Evolutionary conservation across 2,329 filamentous ascomycete genomes (phyloP), one percentile per base, ranked within the genome.

Genomic region (Balansia obtecta): DNA sequence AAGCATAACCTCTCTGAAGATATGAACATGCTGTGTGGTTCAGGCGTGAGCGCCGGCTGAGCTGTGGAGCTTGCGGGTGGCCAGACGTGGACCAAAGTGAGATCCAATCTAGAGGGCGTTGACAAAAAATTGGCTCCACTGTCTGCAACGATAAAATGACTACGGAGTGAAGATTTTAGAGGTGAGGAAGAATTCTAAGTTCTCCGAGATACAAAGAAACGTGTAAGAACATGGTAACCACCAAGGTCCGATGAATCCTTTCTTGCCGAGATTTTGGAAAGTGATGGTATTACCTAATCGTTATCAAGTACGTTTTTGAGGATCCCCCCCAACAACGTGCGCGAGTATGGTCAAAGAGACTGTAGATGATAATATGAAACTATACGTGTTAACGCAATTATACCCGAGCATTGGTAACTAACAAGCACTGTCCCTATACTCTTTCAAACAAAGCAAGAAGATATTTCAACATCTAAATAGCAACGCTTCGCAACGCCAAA

Each of bases 1-100:
- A 61, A 38, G 57, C 62, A 33, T 65, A 60, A 51, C 51, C 20
- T 18, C 12, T 15, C 15, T 18, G 7, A 27, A 27, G 12, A 20
- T 7, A n/a, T n/a, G n/a, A n/a, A n/a, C 39, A n/a, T 1, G 12
- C 20, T 30, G 1, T 18, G 13, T 30, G 9, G 27, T 20, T 11
- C 15, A 44, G n/a, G 6, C n/a, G n/a, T n/a, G n/a, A n/a, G n/a
- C n/a, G n/a, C n/a, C n/a, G n/a, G n/a, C n/a, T n/a, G n/a, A n/a
- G n/a, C n/a, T n/a, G n/a, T n/a, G n/a, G n/a, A n/a, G n/a, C n/a
- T n/a, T n/a, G n/a, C n/a, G n/a, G n/a, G n/a, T n/a, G n/a, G n/a
- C n/a, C n/a, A n/a, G n/a, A n/a, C n/a, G n/a, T n/a, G n/a, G n/a
- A n/a, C n/a, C n/a, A n/a, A n/a, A n/a, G n/a, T 44, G 42, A 15